These are phyloP conservation scores for Phytophthora meadii DNA, from an alignment of 352 stramenopile species.

Conservation along the genomic window DNA sequence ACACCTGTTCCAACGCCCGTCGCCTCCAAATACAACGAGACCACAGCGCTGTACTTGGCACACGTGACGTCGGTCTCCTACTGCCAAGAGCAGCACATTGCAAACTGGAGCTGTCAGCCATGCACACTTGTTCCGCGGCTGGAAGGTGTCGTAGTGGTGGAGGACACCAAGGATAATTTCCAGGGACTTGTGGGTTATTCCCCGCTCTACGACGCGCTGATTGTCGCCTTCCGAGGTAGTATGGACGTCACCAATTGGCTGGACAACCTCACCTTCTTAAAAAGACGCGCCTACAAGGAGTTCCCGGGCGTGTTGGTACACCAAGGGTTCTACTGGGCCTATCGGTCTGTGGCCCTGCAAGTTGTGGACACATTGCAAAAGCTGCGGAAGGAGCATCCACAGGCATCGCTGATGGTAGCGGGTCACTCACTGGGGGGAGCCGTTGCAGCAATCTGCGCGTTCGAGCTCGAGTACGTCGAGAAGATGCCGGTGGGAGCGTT, in stretches of 20 bases:
- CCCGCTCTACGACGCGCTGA: constrained; percentile 48
- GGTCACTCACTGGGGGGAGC: constrained; percentile 82
- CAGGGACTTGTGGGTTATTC: constrained; percentile 84
- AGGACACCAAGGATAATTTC: constrained; percentile 80
- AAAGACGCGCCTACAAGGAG: constrained; percentile 67
- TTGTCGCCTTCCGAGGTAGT: constrained; percentile 84
- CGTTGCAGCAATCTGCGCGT: constrained; percentile 74
- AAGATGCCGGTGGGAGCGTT: constrained; percentile 60
- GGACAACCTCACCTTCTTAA: constrained; percentile 86
- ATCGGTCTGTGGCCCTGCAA: constrained; percentile 62
- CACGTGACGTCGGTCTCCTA: constrained; percentile 84
- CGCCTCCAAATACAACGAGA: constrained; percentile 63
- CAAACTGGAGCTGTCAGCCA: constrained; percentile 79
- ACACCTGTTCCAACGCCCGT: not conserved
- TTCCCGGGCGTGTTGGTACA: constrained; percentile 74
- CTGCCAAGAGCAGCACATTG: constrained; percentile 68
- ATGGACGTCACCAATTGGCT: constrained; percentile 89
- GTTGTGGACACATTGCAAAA: constrained; percentile 47
- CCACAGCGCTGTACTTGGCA: constrained; percentile 73
- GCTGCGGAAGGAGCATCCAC: constrained; percentile 44
- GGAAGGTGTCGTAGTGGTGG: constrained; percentile 56
- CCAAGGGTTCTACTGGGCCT: constrained; percentile 85
- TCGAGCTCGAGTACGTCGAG: constrained; percentile 73
- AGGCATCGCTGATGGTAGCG: constrained; percentile 64
- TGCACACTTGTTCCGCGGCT: constrained; percentile 67